These are phyloP conservation scores for Eucalyptus sp. DNA, from an alignment of 345 rosid genomes.

Conservation along the genomic window DNA sequence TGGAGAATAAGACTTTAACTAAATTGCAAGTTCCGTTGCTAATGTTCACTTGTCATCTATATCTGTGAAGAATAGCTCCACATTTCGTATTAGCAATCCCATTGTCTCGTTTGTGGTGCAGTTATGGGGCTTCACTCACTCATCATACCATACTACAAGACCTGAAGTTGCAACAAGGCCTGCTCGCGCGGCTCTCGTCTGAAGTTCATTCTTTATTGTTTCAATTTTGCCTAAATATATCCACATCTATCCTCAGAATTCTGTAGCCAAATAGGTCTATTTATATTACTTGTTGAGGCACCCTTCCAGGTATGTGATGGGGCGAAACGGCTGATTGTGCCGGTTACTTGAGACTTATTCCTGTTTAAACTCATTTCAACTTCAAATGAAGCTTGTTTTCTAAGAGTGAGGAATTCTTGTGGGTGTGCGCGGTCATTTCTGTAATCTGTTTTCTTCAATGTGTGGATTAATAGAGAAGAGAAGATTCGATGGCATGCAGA, in stretches of 20 bases:
- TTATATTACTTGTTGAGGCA: not conserved
- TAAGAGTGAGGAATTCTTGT: not conserved
- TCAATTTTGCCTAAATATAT: not conserved
- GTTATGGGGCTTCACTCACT: constrained; percentile 82
- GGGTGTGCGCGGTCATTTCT: not conserved
- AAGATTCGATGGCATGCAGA: not conserved
- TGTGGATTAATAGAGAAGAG: not conserved
- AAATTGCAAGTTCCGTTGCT: not conserved
- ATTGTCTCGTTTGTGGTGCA: constrained; percentile 16
- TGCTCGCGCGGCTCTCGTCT: not conserved
- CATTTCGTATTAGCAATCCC: not conserved
- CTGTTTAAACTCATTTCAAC: not conserved
- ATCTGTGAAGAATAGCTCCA: not conserved
- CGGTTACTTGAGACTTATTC: not conserved
- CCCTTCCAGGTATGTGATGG: not conserved
- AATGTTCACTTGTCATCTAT: not conserved
- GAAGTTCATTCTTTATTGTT: not conserved
- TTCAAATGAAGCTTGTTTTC: not conserved
- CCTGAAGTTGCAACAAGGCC: not conserved
- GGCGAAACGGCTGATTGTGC: not conserved
- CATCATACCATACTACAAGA: constrained; percentile 26
- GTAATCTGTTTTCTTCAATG: not conserved
- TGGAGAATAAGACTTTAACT: not conserved
- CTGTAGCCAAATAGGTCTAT: not conserved
- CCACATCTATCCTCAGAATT: not conserved